Evolutionary conservation across 73 alveolate species (phyloP).

Genomic region (Symbiodinium natans): DNA sequence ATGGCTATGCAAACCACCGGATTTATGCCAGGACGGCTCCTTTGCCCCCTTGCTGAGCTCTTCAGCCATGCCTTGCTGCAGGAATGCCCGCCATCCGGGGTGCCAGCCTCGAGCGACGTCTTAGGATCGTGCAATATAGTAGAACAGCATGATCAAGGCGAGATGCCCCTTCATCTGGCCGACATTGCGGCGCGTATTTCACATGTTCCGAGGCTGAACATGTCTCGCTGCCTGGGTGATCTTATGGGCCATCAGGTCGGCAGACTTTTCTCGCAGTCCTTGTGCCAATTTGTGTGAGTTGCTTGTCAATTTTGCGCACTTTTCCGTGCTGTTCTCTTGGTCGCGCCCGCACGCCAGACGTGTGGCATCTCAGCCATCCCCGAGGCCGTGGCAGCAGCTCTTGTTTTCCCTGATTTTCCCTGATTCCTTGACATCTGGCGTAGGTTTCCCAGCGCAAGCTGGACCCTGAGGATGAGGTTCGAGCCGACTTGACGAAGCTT

Average conservation of each 20-base stretch:
- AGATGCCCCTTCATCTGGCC: neutral
- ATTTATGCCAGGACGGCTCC: conserved; percentile 37
- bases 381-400: neutral
- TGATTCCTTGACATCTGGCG: too few relatives aligned
- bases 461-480: neutral
- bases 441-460: neutral
- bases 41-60: neutral
- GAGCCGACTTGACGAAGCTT: too few relatives aligned
- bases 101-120: neutral
- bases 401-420: too few relatives aligned
- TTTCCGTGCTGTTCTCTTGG: too few relatives aligned
- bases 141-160: too few relatives aligned
- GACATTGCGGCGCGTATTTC: neutral
- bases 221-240: conserved; percentile 91
- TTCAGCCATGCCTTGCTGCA: neutral
- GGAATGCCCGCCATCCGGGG: conserved; percentile 78
- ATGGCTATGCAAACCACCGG: conserved; percentile 89
- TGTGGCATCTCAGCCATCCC: conserved; percentile 1
- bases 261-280: neutral
- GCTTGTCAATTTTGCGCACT: neutral
- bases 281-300: neutral
- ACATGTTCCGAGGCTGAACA: conserved; percentile 31
- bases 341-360: neutral
- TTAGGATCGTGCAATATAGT: neutral
- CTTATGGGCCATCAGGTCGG: conserved; percentile 77